Conservation (phyloP, 345 rosid species). For the Litchi chinensis region DNA sequence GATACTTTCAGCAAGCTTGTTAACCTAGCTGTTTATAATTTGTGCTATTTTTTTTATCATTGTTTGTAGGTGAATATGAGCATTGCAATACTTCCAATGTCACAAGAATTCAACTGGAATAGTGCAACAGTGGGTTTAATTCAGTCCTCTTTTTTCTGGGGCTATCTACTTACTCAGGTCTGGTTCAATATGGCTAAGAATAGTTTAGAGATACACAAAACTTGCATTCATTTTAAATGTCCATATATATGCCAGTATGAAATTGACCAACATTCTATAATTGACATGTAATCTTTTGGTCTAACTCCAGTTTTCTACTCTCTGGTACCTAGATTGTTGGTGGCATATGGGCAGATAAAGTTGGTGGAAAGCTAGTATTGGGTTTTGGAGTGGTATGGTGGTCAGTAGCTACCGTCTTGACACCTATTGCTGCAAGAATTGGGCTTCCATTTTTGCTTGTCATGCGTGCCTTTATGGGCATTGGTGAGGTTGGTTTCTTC, state of each 20-base stretch:
- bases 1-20: background rate
- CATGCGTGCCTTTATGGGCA: conserved; percentile 95
- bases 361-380: conserved; percentile 88
- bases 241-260: conserved; percentile 5
- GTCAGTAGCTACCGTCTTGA: conserved; percentile 87
- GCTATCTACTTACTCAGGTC: conserved; percentile 96
- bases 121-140: conserved; percentile 95
- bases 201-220: background rate
- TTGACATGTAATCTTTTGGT: conserved; percentile 12
- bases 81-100: conserved; percentile 98
- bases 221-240: background rate
- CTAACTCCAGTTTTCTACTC: conserved; percentile 25
- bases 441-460: conserved; percentile 90
- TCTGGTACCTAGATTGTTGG: conserved; percentile 67
- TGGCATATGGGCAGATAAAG: conserved; percentile 98
- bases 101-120: conserved; percentile 90
- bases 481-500: conserved; percentile 78
- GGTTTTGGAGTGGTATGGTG: conserved; percentile 99
- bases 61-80: conserved; percentile 91
- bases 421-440: conserved; percentile 91
- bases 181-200: background rate
- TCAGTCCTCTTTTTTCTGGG: conserved; percentile 99
- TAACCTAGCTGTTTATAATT: background rate
- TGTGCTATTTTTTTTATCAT: conserved; percentile 3
- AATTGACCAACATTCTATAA: background rate